Conservation (phyloP, 768 basidiomycete species). For the Suillus subaureus region DNA sequence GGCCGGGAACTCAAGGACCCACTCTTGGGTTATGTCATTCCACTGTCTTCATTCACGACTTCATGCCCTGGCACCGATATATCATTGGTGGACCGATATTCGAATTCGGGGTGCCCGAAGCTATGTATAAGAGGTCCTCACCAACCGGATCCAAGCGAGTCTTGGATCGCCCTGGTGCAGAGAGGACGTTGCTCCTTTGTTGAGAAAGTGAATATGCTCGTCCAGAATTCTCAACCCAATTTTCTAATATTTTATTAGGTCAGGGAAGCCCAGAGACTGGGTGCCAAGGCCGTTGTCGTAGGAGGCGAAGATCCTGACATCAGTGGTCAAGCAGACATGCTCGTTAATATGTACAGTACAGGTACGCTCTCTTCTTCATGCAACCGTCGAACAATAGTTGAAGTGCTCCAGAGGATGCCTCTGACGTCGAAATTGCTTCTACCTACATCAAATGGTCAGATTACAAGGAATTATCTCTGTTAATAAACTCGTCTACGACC, state of each 20-base stretch:
- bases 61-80: conserved; percentile 48
- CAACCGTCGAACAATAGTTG: conserved; percentile 11
- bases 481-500: conserved; percentile 75
- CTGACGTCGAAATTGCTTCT: conserved; percentile 80
- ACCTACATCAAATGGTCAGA: conserved; percentile 89
- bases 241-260: conserved; percentile 27
- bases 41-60: conserved; percentile 62
- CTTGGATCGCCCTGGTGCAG: conserved; percentile 91
- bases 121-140: conserved; percentile 60
- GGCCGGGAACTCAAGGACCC: conserved; percentile 71
- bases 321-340: conserved; percentile 68
- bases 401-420: conserved; percentile 67
- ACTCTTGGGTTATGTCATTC: conserved; percentile 72
- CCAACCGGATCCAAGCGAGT: conserved; percentile 61
- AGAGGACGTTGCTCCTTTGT: conserved; percentile 90
- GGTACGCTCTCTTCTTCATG: conserved; percentile 46
- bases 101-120: conserved; percentile 67
- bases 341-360: conserved; percentile 93
- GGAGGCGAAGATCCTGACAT: conserved; percentile 76
- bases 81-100: neutral
- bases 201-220: conserved; percentile 67
- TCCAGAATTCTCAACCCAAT: conserved; percentile 4
- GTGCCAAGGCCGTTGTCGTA: conserved; percentile 89
- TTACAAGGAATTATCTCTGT: conserved; percentile 66
- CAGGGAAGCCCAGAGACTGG: conserved; percentile 65